These are phyloP conservation scores for Zygosaccharomyces pseudobailii DNA, from an alignment of 1,139 yeast species.

Conservation along the genomic window DNA sequence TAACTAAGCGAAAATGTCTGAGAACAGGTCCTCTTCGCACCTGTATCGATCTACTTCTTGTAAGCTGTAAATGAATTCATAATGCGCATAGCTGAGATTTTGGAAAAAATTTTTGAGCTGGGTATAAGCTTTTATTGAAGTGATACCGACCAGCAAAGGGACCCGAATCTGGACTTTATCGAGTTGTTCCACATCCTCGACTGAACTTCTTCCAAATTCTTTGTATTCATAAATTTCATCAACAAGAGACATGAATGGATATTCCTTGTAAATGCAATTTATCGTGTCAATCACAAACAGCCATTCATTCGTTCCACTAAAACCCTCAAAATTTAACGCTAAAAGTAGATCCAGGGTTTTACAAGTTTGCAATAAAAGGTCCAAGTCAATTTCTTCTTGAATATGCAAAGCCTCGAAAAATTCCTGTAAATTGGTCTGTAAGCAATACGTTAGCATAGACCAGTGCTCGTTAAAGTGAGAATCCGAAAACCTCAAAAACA, in stretches of 20 bases:
- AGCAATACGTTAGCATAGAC: conserved; percentile 60
- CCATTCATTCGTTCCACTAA: conserved; percentile 74
- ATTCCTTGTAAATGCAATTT: conserved; percentile 50
- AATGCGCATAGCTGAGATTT: conserved; percentile 63
- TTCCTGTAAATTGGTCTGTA: conserved; percentile 50
- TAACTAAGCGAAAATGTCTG: conserved; percentile 44
- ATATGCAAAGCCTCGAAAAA: conserved; percentile 38
- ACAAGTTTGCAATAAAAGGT: conserved; percentile 53
- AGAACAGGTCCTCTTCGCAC: conserved; percentile 50
- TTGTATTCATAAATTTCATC: conserved; percentile 46
- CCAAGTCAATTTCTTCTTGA: conserved; percentile 40
- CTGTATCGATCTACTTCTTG: conserved; percentile 43
- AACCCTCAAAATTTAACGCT: conserved; percentile 68
- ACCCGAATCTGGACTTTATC: conserved; percentile 5
- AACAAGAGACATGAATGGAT: conserved; percentile 39
- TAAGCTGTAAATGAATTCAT: conserved; percentile 65
- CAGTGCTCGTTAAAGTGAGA: conserved; percentile 65
- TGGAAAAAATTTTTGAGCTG: conserved; percentile 62
- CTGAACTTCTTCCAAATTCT: conserved; percentile 30
- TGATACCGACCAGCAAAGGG: conserved; percentile 28
- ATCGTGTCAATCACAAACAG: conserved; percentile 69
- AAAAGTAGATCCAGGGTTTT: conserved; percentile 74
- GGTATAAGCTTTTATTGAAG: conserved; percentile 39
- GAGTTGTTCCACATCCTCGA: conserved; percentile 15
- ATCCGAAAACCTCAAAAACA: conserved; percentile 57